phyloP scores from a whole-genome alignment of 2,329 filamentous ascomycete genomes.

The Ascochyta viciae-villosae region DNA sequence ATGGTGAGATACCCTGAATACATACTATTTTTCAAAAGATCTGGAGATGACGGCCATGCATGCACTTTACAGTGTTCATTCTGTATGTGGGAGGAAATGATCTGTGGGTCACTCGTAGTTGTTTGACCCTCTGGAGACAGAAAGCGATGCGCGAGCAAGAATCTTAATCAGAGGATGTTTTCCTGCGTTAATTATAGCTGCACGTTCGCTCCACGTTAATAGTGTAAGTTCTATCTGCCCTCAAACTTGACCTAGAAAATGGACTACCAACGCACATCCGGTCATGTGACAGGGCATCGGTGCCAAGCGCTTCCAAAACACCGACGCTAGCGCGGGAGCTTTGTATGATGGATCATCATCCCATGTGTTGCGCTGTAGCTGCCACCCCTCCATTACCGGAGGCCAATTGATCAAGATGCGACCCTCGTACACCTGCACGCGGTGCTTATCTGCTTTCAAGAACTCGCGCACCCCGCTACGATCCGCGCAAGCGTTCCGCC shows the following conservation, averaged over 20 bases:
- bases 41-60: background rate
- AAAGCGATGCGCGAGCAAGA: background rate
- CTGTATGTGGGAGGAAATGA: background rate
- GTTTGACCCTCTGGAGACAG: background rate
- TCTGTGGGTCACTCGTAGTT: background rate
- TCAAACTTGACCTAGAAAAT: background rate
- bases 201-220: background rate
- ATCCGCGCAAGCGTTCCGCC: conserved; percentile 29
- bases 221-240: background rate
- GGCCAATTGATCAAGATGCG: conserved; percentile 42
- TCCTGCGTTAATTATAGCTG: background rate
- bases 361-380: conserved; percentile 5
- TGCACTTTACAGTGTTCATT: too few species aligned
- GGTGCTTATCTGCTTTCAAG: conserved; percentile 48
- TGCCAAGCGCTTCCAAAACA: background rate
- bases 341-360: conserved; percentile 16
- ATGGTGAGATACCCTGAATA: background rate
- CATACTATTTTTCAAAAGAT: background rate
- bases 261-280: background rate
- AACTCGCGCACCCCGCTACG: conserved; percentile 38
- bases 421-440: conserved; percentile 51
- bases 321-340: conserved; percentile 18
- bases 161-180: background rate
- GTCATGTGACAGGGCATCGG: conserved; percentile 10
- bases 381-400: conserved; percentile 3